Base-by-base conservation (phyloP, 441 rosid genomes). In the Adansonia grandidieri region DNA sequence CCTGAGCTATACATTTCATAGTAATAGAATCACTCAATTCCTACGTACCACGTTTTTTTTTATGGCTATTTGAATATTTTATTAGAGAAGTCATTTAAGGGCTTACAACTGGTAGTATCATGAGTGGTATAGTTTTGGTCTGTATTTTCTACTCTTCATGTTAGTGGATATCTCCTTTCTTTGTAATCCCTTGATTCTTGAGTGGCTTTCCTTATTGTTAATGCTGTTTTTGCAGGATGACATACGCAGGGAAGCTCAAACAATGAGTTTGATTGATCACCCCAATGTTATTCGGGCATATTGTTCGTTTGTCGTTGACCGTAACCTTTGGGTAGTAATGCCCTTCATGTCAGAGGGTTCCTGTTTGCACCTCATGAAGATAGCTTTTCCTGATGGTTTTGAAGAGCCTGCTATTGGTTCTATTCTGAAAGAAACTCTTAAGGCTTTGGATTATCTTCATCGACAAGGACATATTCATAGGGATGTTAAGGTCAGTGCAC, bases 281-380 rank as follows among this genome's bases (percentile, higher is more conserved):
- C 98, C 97, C 73, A 97, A 97, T 81, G 96, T 93, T 71, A 91
- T 95, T 66, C 92, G 81, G 80, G 97, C 98, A 68, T 90, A 66
- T 75, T 95, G 99, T 85, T 97, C 99, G 11, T 97, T 95, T 90
- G 97, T 93, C 74, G 99, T 97, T 67, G 97, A 89, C 48, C 83
- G 82, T 63, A 87, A 89, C 82, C 96, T 97, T 68, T 97, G 99
- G 99, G 99, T 97, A 42, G 89, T 95, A 84, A 97, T 97, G 99
- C 98, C 99, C 19, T 97, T 89, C 83, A 97, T 97, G 99, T 97
- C 91, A 6, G 98, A 97, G 80, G 98, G 99, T 64, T 97, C 98
- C 2, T 97, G 99, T 86, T 85, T 97, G 85, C 98, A 95, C 86
- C 95, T 97, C 68, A 95, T 97, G 97, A 93, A 92, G 91, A 90